Evolutionary conservation across 352 stramenopile genomes (phyloP).

Genomic region (Phytophthora niederhauseri): DNA sequence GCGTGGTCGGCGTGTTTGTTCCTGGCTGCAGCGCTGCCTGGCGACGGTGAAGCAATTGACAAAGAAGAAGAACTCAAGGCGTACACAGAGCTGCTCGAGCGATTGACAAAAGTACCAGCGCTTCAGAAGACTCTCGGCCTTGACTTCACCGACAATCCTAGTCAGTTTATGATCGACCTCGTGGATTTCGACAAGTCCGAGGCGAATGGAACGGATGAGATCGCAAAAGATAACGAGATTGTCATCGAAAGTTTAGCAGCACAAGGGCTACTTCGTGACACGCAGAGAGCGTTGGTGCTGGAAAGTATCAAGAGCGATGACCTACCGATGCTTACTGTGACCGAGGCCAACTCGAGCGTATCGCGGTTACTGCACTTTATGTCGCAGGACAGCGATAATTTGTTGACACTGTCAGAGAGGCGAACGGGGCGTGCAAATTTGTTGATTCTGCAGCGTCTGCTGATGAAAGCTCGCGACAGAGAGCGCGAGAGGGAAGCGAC

Average conservation of each 20-base stretch:
- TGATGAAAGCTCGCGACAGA: constrained; percentile 53
- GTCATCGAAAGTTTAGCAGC: constrained; percentile 63
- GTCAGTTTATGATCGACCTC: constrained; percentile 45
- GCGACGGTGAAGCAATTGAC: constrained; percentile 29
- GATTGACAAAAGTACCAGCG: constrained; percentile 27
- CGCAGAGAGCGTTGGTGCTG: constrained; percentile 33
- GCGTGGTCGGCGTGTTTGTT: constrained; percentile 50
- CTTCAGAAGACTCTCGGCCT: constrained; percentile 47
- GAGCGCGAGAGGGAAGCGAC: constrained; percentile 41
- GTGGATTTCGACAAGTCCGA: constrained; percentile 54
- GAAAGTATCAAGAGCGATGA: constrained; percentile 38
- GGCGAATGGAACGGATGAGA: constrained; percentile 28
- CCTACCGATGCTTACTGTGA: constrained; percentile 39
- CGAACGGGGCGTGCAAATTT: constrained; percentile 50
- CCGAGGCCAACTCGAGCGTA: constrained; percentile 45
- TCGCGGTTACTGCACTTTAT: constrained; percentile 59
- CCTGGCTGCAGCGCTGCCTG: constrained; percentile 35
- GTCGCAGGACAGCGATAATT: constrained; percentile 39
- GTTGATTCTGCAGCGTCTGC: constrained; percentile 55
- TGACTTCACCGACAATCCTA: constrained; percentile 26
- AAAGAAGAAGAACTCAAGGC: constrained; percentile 29
- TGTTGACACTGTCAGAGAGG: constrained; percentile 44
- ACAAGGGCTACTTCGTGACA: constrained; percentile 57
- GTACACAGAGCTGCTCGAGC: constrained; percentile 34
- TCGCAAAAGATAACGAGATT: constrained; percentile 66